Percentiles rank a stretch among this genome's conserved stretches.
These are phyloP conservation scores for Neurospora intermedia DNA, from an alignment of 495 filamentous ascomycete species.

Conservation along the genomic window DNA sequence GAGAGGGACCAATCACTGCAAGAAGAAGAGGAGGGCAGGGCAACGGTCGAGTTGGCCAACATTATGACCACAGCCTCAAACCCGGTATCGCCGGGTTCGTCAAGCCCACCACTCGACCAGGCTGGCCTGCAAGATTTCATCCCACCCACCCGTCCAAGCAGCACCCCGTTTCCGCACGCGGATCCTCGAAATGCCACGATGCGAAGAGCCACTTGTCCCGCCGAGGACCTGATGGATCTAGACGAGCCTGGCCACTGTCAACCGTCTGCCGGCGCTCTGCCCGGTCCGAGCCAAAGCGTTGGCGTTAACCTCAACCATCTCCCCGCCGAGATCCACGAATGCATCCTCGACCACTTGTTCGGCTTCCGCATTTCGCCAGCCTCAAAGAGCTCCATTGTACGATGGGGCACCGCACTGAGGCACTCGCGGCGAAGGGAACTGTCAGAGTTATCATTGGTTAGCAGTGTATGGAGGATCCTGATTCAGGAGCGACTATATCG, in stretches of 20 bases:
- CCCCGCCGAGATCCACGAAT: slow-evolving; percentile 61
- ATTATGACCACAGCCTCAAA: slow-evolving; percentile 43
- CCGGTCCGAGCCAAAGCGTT: slow-evolving; percentile 25
- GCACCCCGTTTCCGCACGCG: slow-evolving; percentile 46
- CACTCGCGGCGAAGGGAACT: slow-evolving; percentile 57
- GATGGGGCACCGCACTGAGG: slow-evolving; percentile 54
- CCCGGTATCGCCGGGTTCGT: slow-evolving; percentile 41
- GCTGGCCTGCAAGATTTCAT: slow-evolving; percentile 36
- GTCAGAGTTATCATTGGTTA: slow-evolving; percentile 54
- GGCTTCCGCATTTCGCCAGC: slow-evolving; percentile 51
- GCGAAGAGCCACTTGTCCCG: slow-evolving; percentile 27
- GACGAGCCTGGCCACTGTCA: slow-evolving; percentile 9
- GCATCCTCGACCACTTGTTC: slow-evolving; percentile 57
- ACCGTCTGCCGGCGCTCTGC: slow-evolving; percentile 7
- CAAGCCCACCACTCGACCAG: slow-evolving; percentile 40
- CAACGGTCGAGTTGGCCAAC: slow-evolving; percentile 33
- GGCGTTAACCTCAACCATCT: slow-evolving; percentile 41
- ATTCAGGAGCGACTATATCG: slow-evolving; percentile 61
- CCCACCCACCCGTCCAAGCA: slow-evolving; percentile 42
- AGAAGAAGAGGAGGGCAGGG: slow-evolving; percentile 30
- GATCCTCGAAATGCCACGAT: slow-evolving; percentile 34
- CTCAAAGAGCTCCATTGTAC: slow-evolving; percentile 40
- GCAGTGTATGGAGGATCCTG: slow-evolving; percentile 47
- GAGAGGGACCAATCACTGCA: slow-evolving; percentile 20
- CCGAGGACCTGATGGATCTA: slow-evolving; percentile 16